These are phyloP conservation scores for Dicorynia guianensis DNA, from an alignment of 306 rosid species.

Conservation along the genomic window DNA sequence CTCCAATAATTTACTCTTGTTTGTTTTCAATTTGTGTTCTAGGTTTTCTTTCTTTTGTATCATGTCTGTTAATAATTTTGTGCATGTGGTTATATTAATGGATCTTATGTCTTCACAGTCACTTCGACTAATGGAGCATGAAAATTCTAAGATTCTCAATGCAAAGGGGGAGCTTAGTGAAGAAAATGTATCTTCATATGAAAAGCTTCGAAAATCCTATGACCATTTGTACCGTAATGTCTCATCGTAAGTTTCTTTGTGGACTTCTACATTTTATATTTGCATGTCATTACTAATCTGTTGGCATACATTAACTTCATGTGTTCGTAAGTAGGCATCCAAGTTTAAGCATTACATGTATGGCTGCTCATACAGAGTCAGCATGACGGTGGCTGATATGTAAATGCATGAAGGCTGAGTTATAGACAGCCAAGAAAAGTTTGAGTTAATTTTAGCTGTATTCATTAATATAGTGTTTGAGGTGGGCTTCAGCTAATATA, in stretches of 20 bases:
- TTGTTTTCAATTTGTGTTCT: slow-evolving; percentile 20
- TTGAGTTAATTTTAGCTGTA: slow-evolving; percentile 20
- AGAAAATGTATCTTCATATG: slow-evolving; percentile 82
- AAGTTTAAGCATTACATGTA: slow-evolving; percentile 26
- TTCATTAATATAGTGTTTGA: slow-evolving; percentile 26
- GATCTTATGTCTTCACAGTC: slow-evolving; percentile 60
- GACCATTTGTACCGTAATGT: slow-evolving; percentile 88
- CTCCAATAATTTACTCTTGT: slow-evolving; percentile 2
- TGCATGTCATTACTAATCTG: slow-evolving; percentile 29
- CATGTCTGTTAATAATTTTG: slow-evolving; percentile 14
- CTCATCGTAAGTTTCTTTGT: slow-evolving; percentile 77
- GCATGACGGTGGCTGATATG: slow-evolving; percentile 5
- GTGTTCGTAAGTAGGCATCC: slow-evolving; percentile 18
- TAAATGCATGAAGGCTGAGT: slow-evolving; percentile 28
- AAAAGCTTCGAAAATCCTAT: slow-evolving; percentile 94
- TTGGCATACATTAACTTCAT: slow-evolving; percentile 12
- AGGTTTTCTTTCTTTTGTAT: slow-evolving; percentile 24
- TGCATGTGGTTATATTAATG: slow-evolving; percentile 37
- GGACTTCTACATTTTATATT: slow-evolving; percentile 23
- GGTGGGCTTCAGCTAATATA: slow-evolving; percentile 6
- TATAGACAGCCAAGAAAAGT: slow-evolving; percentile 12
- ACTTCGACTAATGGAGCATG: slow-evolving; percentile 94
- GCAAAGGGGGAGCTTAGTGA: slow-evolving; percentile 98
- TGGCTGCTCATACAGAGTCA: slow-evolving; percentile 15
- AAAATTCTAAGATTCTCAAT: slow-evolving; percentile 90